Evolutionary conservation across 192 early-diverging fungal genomes (phyloP), one percentile per base, ranked within the genome.

Genomic region (Funneliformis geosporum): DNA sequence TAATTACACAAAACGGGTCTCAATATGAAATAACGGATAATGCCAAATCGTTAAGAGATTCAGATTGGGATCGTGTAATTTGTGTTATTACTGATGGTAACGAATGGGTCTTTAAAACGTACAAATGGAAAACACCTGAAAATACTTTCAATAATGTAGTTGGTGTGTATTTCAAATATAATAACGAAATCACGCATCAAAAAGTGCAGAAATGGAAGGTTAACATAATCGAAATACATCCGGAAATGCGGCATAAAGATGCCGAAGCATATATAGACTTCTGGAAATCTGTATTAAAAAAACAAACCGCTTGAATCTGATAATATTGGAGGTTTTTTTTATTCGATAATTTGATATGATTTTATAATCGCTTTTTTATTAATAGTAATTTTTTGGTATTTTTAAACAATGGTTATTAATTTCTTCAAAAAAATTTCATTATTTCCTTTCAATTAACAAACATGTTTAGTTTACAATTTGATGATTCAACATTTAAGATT

Each of bases 91-190:
- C 92, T n/a, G 91, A 90, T 44, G 97, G 97, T 39, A 94, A 93
- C 55, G 89, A 89, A 39, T 99, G 97, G 97, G 95, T 97, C 83
- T 99, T 99, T 82, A 95, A 94, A 77, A 89, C 90, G 60, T 99
- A 95, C 94, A 93, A 90, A 76, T 97, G 93, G 90, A 87, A 89
- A 47, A 88, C 93, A 28, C 97, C 96, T 5, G 87, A 91, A 38
- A 91, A 95, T 74, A 84, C 98, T 11, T 99, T 99, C 84, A 83
- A 87, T 18, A 90, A 94, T 82, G 90, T 90, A 47, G 84, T 91
- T 64, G 92, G 93, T 11, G 87, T 94, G 28, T 89, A 89, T 80
- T 79, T 86, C 43, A 90, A 91, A 72, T 91, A 85, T 85, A 78
- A 79, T 14, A 83, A 85, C 68, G 90, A 90, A 50, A 82, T 85